Base-by-base conservation (phyloP, 805 yeast species). In the Cyberlindnera maritima region DNA sequence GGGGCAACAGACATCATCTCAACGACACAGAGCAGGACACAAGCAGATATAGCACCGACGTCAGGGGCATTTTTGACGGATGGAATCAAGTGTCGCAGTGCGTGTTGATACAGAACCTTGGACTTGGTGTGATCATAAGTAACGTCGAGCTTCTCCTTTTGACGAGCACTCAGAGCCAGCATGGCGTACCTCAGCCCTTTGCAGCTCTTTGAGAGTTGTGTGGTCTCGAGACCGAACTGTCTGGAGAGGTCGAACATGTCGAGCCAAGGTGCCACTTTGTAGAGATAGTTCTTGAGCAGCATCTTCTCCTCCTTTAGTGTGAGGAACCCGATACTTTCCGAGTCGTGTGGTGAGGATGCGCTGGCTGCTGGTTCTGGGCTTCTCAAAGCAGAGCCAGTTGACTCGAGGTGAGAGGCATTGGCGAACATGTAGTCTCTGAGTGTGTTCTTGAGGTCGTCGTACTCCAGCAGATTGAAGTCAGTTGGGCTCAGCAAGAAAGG, bases 1-100 rank as follows among this genome's bases (percentile, higher is more conserved):
- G 71, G 68, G 5, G 65, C 63, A 8, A 67, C 63, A 25, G 72
- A 64, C 65, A 75, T 64, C 58, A 72, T 59, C 51, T 73, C 77
- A 48, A 73, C 66, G 15, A 68, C 70, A 55, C 74, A 66, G 8
- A 75, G 58, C 28, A 74, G 50, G 2, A 73, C 67, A 56, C 77
- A 70, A 1, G 76, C 61, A 12, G 68, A 55, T 15, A 70, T 61
- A 13, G 64, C 60, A 17, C 60, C 57, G 25, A 62, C 53, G 40
- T 56, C 62, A 7, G 65, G 56, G 1, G 58, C 51, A n/a, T 54
- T 46, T 50, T 66, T 70, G 31, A 71, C 64, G 4, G 65, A 59
- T 18, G 72, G 66, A 6, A 70, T 67, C 21, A 59, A 46, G 44
- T 63, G 63, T 33, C 57, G 64, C 37, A 71, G 49, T 0, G 72